These are phyloP conservation scores for Ceratobasidium sp. DNA, from an alignment of 1,284 basidiomycete species.

Conservation along the genomic window DNA sequence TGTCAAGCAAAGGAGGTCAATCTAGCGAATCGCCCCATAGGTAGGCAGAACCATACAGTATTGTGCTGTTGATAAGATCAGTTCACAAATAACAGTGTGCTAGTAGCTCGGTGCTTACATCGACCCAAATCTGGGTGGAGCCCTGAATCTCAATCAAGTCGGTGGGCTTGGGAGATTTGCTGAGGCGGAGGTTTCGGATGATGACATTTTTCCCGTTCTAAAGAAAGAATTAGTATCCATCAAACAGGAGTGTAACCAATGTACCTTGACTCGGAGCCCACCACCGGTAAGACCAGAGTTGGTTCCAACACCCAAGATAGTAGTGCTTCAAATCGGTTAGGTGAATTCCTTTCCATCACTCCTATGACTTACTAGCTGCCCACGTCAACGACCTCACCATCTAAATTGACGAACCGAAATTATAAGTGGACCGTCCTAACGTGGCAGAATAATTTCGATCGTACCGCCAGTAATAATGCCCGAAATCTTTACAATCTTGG, in stretches of 20 bases:
- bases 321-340: background rate
- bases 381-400: constrained; percentile 36
- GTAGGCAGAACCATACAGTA: background rate
- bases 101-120: background rate
- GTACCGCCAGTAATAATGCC: constrained; percentile 31
- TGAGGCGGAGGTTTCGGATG: constrained; percentile 39
- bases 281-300: constrained; percentile 36
- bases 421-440: background rate
- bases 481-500: too few species aligned
- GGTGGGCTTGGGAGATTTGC: constrained; percentile 36
- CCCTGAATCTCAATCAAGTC: constrained; percentile 40
- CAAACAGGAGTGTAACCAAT: background rate
- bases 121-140: constrained; percentile 40
- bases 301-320: constrained; percentile 11
- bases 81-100: background rate
- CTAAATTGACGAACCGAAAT: background rate
- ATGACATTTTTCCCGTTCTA: constrained; percentile 40
- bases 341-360: background rate
- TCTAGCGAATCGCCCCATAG: background rate
- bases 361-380: constrained; percentile 31
- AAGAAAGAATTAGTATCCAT: background rate
- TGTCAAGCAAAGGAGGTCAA: background rate
- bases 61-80: background rate
- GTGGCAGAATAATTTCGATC: too few species aligned
- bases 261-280: constrained; percentile 38